Evolutionary conservation across 2,329 filamentous ascomycete species (phyloP).

Genomic region (Sordariomycetes sp.): DNA sequence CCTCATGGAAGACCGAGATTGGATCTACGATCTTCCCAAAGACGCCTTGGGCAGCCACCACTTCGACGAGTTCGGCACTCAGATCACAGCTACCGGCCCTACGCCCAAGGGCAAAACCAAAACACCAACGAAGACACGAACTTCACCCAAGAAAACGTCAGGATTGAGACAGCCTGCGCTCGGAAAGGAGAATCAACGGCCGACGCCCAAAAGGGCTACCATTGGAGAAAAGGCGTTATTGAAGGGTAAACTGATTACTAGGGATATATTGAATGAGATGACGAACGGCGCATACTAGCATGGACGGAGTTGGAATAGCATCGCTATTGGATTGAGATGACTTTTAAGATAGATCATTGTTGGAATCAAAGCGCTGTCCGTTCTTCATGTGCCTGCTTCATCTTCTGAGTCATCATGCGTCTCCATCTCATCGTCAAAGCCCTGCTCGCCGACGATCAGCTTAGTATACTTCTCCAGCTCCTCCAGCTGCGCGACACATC

Average conservation of each 20-base stretch:
- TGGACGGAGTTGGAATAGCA: conserved; percentile 2
- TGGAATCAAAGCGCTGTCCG: not conserved
- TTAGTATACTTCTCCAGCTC: conserved; percentile 47
- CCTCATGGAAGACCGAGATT: conserved; percentile 68
- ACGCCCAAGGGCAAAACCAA: conserved; percentile 15
- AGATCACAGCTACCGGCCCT: conserved; percentile 26
- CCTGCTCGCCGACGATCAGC: conserved; percentile 46
- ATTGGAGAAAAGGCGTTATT: conserved; percentile 54
- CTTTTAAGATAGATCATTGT: too few relatives aligned
- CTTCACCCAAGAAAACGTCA: conserved; percentile 8
- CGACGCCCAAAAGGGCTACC: conserved; percentile 44
- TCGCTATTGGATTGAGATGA: too few relatives aligned
- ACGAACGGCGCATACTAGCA: conserved; percentile 30
- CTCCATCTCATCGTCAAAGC: conserved; percentile 21
- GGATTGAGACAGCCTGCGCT: conserved; percentile 6
- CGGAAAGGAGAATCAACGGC: conserved; percentile 36
- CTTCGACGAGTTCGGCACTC: conserved; percentile 51
- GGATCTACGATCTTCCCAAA: conserved; percentile 65
- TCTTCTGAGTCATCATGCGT: not conserved
- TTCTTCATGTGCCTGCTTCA: not conserved
- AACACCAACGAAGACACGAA: conserved; percentile 15
- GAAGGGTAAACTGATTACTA: conserved; percentile 58
- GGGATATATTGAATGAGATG: conserved; percentile 71
- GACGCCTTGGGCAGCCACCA: conserved; percentile 58
- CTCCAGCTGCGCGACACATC: conserved; percentile 44